Evolutionary conservation across 1,284 basidiomycete species (phyloP).

Genomic region (Moesziomyces globuligerus): DNA sequence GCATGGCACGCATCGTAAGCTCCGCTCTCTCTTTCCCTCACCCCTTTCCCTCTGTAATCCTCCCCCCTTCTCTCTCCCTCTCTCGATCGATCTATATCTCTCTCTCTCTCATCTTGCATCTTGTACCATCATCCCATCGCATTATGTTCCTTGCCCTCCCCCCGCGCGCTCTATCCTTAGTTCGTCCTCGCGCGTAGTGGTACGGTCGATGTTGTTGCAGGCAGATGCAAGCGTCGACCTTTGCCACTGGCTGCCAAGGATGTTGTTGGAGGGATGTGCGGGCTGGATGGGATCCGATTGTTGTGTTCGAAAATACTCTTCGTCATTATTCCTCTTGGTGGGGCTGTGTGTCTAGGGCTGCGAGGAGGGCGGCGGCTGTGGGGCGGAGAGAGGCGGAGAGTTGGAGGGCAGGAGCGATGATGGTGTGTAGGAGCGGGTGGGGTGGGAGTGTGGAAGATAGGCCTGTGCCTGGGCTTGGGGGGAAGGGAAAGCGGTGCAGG

Average conservation of each 20-base stretch:
- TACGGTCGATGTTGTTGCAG: conserved; percentile 7
- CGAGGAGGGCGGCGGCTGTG: conserved; percentile 7
- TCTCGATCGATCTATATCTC: conserved; percentile 3
- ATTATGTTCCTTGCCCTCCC: neutral
- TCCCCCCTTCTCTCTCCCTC: conserved; percentile 4
- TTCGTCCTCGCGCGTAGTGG: no score
- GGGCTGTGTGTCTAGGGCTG: neutral
- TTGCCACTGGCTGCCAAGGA: no score
- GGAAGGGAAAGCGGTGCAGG: conserved; percentile 48
- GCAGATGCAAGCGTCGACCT: conserved; percentile 33
- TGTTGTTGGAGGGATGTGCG: no score
- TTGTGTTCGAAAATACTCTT: conserved; percentile 13
- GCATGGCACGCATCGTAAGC: no score
- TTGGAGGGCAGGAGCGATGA: conserved; percentile 24
- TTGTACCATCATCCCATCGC: conserved; percentile 34
- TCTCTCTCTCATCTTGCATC: conserved; percentile 31
- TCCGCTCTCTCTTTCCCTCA: neutral
- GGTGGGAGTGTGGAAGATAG: conserved; percentile 5
- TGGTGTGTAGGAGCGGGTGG: conserved; percentile 1
- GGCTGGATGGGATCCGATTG: no score
- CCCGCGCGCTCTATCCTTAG: no score
- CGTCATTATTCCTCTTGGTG: neutral
- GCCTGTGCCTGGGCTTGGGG: conserved; percentile 4
- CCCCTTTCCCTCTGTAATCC: conserved; percentile 1
- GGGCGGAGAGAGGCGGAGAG: conserved; percentile 48